Conservation (phyloP, 1,284 basidiomycete genomes). For the Taiwanofungus camphoratus region DNA sequence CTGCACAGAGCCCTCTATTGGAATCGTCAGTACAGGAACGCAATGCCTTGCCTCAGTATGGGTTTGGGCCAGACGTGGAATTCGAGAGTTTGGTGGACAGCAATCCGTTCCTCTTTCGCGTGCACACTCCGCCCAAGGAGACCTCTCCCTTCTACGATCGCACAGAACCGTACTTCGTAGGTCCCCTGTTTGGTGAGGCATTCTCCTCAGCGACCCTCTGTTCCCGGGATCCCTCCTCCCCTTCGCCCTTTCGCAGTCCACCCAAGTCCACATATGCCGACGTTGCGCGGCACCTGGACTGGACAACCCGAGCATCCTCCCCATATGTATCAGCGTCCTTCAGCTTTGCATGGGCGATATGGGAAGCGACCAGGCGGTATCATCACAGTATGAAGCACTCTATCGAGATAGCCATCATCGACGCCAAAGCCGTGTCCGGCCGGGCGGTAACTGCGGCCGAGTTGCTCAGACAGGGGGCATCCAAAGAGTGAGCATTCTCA, state of each 20-base stretch:
- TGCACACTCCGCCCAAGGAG: conserved; percentile 68
- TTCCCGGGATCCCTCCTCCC: conserved; percentile 8
- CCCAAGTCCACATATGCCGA: conserved; percentile 47
- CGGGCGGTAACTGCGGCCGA: conserved; percentile 60
- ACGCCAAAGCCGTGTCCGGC: conserved; percentile 50
- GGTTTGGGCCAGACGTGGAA: conserved; percentile 55
- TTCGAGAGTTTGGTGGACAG: conserved; percentile 55
- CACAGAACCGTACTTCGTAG: conserved; percentile 56
- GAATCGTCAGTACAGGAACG: conserved; percentile 16
- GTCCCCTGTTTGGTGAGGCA: conserved; percentile 46
- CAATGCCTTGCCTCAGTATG: conserved; percentile 57
- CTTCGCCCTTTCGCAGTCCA: conserved; percentile 19
- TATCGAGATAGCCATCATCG: conserved; percentile 71
- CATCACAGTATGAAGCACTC: conserved; percentile 64
- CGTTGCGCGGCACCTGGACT: conserved; percentile 63
- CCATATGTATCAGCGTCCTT: conserved; percentile 70
- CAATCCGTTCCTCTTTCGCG: conserved; percentile 71
- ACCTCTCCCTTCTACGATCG: conserved; percentile 46
- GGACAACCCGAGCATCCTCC: conserved; percentile 64
- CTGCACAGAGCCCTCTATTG: neutral
- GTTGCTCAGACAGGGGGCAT: conserved; percentile 44
- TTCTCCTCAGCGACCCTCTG: conserved; percentile 24
- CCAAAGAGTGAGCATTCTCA: conserved; percentile 44
- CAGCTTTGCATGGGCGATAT: conserved; percentile 73
- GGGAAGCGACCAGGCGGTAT: conserved; percentile 73